Conservation (phyloP, 2,329 filamentous ascomycete species). For the Sporothrix luriei region DNA sequence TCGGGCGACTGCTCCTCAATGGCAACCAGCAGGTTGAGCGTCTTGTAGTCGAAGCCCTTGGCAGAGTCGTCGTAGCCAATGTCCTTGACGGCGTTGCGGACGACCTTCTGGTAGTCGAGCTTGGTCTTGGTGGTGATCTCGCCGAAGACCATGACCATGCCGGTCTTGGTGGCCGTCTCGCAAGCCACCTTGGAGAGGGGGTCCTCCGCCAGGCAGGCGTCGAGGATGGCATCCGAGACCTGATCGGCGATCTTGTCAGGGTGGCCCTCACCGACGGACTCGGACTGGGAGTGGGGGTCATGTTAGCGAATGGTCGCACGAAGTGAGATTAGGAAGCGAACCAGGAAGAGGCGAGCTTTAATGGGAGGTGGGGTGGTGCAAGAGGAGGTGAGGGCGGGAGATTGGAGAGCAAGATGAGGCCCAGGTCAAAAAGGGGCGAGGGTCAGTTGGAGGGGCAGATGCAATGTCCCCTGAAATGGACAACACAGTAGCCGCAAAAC, state of each 20-base stretch:
- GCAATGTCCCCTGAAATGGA: conserved; percentile 2
- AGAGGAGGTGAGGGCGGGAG: background rate
- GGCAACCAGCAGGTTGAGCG: conserved; percentile 95
- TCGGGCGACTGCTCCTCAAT: conserved; percentile 99
- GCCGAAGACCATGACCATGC: conserved; percentile 98
- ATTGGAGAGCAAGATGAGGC: background rate
- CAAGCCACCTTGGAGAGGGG: conserved; percentile 98
- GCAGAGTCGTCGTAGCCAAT: conserved; percentile 96
- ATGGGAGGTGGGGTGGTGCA: background rate
- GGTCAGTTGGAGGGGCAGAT: conserved; percentile 25
- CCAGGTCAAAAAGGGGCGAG: background rate
- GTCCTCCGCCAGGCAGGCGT: conserved; percentile 93
- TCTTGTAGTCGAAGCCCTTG: conserved; percentile 99
- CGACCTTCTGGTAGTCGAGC: conserved; percentile 97
- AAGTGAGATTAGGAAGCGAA: background rate
- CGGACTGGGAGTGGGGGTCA: conserved; percentile 58
- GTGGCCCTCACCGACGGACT: conserved; percentile 88
- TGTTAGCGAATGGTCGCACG: conserved; percentile 17
- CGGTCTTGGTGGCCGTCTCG: conserved; percentile 99
- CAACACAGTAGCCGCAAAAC: background rate
- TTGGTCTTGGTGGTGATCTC: conserved; percentile 97
- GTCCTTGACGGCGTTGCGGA: conserved; percentile 93
- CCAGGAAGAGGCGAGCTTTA: background rate
- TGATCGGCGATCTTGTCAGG: conserved; percentile 98
- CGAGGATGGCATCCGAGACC: conserved; percentile 96